These are phyloP conservation scores for Sporisorium iseilematis-ciliati DNA, from an alignment of 1,284 basidiomycete species.

Conservation along the genomic window DNA sequence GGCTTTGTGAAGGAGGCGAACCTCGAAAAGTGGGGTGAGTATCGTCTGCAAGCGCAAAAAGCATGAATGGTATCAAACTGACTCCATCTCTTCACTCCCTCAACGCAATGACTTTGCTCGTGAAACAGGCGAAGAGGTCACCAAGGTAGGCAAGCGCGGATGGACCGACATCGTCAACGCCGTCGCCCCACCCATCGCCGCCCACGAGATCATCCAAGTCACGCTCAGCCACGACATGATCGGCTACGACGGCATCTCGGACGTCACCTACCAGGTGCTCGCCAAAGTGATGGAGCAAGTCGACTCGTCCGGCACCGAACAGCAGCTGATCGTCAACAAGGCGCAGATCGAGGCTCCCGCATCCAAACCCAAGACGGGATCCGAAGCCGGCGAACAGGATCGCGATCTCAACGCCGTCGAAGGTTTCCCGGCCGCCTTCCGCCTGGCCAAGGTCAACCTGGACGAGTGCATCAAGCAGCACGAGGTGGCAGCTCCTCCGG, in stretches of 20 bases:
- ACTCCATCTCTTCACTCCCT: not conserved
- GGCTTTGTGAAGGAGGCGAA: slow-evolving; percentile 61
- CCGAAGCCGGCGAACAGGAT: slow-evolving; percentile 21
- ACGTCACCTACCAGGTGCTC: slow-evolving; percentile 81
- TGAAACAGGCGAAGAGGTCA: slow-evolving; percentile 50
- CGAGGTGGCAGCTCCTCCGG: slow-evolving; percentile 71
- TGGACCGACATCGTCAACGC: slow-evolving; percentile 85
- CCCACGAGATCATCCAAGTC: slow-evolving; percentile 96
- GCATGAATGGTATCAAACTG: slow-evolving; percentile 4
- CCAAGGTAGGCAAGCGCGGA: slow-evolving; percentile 58
- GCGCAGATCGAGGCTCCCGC: slow-evolving; percentile 40
- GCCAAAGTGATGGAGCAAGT: slow-evolving; percentile 67
- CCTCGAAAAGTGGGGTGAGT: slow-evolving; percentile 53
- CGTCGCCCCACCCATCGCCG: slow-evolving; percentile 96
- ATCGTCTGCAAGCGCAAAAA: not conserved
- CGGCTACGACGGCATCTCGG: slow-evolving; percentile 94
- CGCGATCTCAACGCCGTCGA: slow-evolving; percentile 85
- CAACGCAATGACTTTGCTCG: not conserved
- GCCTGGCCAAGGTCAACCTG: slow-evolving; percentile 78
- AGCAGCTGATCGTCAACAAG: slow-evolving; percentile 65
- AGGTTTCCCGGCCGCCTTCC: slow-evolving; percentile 83
- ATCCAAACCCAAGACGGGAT: slow-evolving; percentile 35
- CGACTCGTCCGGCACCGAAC: slow-evolving; percentile 45
- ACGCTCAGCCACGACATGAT: slow-evolving; percentile 91
- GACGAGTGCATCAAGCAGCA: slow-evolving; percentile 83